A percentile compares a stretch with the other conserved stretches of the same genome.
These are phyloP conservation scores for Sporisorium reilianum DNA, from an alignment of 1,284 basidiomycete genomes.

Conservation along the genomic window DNA sequence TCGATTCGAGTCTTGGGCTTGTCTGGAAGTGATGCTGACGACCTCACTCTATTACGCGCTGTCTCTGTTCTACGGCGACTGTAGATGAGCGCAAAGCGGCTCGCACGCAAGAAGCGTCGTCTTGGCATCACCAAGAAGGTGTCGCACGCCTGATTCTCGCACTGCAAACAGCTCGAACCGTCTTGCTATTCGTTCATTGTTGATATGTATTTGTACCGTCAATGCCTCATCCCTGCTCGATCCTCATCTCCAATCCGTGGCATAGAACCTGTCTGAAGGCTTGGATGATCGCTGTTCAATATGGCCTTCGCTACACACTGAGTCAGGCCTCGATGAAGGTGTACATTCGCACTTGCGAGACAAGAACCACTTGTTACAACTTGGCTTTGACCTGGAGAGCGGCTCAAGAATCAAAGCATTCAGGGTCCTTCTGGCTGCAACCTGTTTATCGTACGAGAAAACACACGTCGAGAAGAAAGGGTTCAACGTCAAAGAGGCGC, in stretches of 20 bases:
- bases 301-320: no score
- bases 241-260: background rate
- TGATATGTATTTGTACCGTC: constrained; percentile 36
- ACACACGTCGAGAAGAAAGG: no score
- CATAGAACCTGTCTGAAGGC: background rate
- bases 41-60: background rate
- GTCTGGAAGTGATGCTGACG: background rate
- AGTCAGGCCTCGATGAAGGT: no score
- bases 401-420: background rate
- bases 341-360: no score
- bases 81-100: constrained; percentile 59
- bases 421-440: no score
- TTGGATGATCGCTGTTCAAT: background rate
- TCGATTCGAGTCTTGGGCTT: no score
- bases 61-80: background rate
- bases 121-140: constrained; percentile 60
- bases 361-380: no score
- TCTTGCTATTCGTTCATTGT: background rate
- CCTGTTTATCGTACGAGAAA: constrained; percentile 5
- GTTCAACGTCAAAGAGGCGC: no score
- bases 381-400: no score
- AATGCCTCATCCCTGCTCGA: background rate
- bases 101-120: constrained; percentile 52
- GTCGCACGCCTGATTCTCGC: constrained; percentile 29
- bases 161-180: background rate